Percentiles rank a stretch among this genome's conserved stretches.
These are phyloP conservation scores for Dacryopinax primogenitus DNA, from an alignment of 768 basidiomycete species.

Conservation along the genomic window DNA sequence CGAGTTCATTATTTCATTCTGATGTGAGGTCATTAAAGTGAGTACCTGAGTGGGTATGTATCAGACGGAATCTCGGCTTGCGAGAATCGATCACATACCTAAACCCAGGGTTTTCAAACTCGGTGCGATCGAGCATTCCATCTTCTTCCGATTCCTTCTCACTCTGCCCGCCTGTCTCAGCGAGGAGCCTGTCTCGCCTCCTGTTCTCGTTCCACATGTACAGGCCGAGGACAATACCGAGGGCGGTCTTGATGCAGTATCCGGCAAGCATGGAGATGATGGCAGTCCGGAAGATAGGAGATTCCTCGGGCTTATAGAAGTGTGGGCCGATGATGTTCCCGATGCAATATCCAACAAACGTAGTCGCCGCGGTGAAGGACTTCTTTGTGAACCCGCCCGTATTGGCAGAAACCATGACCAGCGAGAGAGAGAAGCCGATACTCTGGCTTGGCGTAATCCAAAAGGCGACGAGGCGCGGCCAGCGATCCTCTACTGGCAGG, in stretches of 20 bases:
- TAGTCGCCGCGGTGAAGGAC: constrained; percentile 22
- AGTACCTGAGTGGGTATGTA: too few species aligned
- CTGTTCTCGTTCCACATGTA: constrained; percentile 28
- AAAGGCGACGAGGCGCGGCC: constrained; percentile 26
- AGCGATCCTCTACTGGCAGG: constrained; percentile 22
- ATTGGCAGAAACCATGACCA: constrained; percentile 22
- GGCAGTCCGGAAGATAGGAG: constrained; percentile 21
- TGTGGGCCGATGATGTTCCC: constrained; percentile 18
- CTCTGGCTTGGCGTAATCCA: constrained; percentile 25
- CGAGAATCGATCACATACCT: too few species aligned
- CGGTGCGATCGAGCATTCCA: constrained; percentile 18
- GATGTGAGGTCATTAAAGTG: too few species aligned
- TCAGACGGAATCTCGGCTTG: too few species aligned
- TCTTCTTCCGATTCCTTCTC: constrained; percentile 17
- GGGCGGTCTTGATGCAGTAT: constrained; percentile 17
- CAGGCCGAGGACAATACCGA: constrained; percentile 22
- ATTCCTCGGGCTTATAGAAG: constrained; percentile 16
- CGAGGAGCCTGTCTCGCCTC: constrained; percentile 19
- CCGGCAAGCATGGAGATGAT: constrained; percentile 24
- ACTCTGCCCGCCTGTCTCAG: constrained; percentile 16
- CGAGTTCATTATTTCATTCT: too few species aligned
- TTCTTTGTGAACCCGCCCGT: constrained; percentile 22
- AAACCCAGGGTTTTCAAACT: constrained; percentile 16
- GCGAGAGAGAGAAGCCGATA: constrained; percentile 19
- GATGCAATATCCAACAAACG: constrained; percentile 24